Conservation (phyloP, 352 stramenopile genomes). For the Pythium aristosporum region DNA sequence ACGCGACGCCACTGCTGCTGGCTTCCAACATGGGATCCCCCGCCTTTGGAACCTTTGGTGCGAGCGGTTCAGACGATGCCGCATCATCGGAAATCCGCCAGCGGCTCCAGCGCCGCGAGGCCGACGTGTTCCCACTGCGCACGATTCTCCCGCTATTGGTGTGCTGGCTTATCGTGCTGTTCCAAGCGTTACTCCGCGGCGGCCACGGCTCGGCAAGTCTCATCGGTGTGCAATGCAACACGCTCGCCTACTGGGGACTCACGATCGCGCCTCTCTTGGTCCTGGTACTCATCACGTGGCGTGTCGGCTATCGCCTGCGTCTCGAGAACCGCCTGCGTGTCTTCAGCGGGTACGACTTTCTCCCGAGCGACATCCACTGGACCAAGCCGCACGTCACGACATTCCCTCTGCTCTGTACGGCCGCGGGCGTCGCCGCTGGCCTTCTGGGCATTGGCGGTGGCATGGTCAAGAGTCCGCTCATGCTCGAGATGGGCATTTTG, state of each 20-base stretch:
- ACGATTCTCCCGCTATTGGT: conserved; percentile 58
- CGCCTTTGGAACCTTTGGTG: background rate
- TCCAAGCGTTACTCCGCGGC: conserved; percentile 70
- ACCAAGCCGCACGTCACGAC: conserved; percentile 79
- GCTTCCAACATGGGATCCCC: background rate
- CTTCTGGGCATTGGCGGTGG: conserved; percentile 96
- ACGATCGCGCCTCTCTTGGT: conserved; percentile 83
- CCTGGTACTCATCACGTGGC: conserved; percentile 23
- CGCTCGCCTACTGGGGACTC: conserved; percentile 89
- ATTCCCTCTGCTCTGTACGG: conserved; percentile 91
- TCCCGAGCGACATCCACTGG: conserved; percentile 94
- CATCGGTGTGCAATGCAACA: conserved; percentile 93
- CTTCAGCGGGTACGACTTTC: conserved; percentile 70
- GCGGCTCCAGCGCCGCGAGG: conserved; percentile 45
- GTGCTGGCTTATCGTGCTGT: conserved; percentile 68
- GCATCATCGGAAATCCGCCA: conserved; percentile 34
- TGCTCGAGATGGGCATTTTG: conserved; percentile 97
- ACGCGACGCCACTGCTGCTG: background rate
- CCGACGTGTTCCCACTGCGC: conserved; percentile 45
- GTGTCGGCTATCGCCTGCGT: conserved; percentile 36
- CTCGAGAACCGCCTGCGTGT: conserved; percentile 65
- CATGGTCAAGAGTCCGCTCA: conserved; percentile 96
- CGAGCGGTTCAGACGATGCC: conserved; percentile 35
- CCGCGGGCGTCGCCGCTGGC: conserved; percentile 93
- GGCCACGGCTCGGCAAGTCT: conserved; percentile 67